Evolutionary conservation across 345 rosid species (phyloP).

Genomic region (Gossypium herbaceum): DNA sequence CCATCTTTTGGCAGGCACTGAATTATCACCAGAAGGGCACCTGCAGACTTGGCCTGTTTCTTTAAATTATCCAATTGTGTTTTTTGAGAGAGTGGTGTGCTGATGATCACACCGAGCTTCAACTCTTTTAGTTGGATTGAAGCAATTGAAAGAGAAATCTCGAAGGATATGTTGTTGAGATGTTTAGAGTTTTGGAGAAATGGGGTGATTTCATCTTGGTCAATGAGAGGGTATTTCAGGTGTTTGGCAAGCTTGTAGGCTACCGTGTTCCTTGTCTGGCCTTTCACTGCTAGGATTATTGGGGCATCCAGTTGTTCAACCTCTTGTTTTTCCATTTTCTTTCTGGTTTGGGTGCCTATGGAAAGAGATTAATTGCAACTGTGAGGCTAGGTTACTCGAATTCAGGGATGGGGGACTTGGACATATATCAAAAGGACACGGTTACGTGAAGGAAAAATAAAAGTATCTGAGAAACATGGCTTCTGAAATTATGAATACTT

Average conservation of each 20-base stretch:
- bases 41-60: background rate
- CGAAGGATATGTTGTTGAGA: background rate
- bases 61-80: background rate
- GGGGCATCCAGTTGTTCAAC: background rate
- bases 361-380: background rate
- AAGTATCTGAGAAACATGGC: background rate
- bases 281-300: conserved; percentile 5
- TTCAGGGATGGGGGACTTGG: background rate
- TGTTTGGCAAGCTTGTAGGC: conserved; percentile 9
- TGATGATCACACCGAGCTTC: conserved; percentile 7
- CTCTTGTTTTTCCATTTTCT: background rate
- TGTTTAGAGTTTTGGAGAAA: background rate
- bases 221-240: conserved; percentile 4
- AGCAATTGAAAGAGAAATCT: background rate
- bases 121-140: background rate
- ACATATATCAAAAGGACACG: background rate
- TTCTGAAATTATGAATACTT: background rate
- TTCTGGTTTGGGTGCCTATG: background rate
- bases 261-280: background rate
- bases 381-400: background rate
- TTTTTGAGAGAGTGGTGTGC: background rate
- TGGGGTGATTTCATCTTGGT: background rate
- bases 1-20: background rate
- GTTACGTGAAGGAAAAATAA: conserved; percentile 2
- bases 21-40: background rate